phyloP scores from a whole-genome alignment of 1,284 basidiomycete genomes.

The Testicularia cyperi region DNA sequence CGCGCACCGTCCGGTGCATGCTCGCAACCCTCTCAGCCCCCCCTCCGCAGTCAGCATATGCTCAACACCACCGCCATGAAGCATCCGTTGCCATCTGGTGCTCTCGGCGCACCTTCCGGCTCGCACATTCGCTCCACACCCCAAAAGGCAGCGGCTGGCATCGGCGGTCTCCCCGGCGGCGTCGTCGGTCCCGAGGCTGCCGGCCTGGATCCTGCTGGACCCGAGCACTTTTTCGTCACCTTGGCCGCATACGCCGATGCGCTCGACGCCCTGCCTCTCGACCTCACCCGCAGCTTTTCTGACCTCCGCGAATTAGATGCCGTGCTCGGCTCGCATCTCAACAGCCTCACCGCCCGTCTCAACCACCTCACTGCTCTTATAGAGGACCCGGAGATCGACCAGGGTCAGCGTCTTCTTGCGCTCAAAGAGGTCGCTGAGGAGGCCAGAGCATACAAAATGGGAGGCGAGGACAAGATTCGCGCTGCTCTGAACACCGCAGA shows the following conservation, averaged over 20 bases:
- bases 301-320: constrained; percentile 98
- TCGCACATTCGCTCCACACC: background rate
- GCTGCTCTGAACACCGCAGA: constrained; percentile 93
- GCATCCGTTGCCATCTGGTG: background rate
- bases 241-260: constrained; percentile 67
- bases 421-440: constrained; percentile 92
- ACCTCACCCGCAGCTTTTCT: constrained; percentile 88
- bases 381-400: constrained; percentile 68
- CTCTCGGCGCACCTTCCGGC: background rate
- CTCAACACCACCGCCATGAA: no score
- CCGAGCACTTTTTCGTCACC: constrained; percentile 50
- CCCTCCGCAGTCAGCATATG: no score
- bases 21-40: no score
- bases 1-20: no score
- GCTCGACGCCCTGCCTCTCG: constrained; percentile 87
- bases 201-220: constrained; percentile 29
- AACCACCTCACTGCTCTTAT: constrained; percentile 45
- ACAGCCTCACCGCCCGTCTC: constrained; percentile 50
- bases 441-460: constrained; percentile 84
- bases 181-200: constrained; percentile 35
- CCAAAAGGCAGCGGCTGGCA: constrained; percentile 2
- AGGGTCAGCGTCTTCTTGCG: constrained; percentile 79
- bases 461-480: constrained; percentile 97
- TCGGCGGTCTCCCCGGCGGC: constrained; percentile 29
- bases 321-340: constrained; percentile 70